Evolutionary conservation across 176 grass and related monocot species (phyloP), one percentile per base, ranked within the genome.

Genomic region (Hsuehochloa calcarea): DNA sequence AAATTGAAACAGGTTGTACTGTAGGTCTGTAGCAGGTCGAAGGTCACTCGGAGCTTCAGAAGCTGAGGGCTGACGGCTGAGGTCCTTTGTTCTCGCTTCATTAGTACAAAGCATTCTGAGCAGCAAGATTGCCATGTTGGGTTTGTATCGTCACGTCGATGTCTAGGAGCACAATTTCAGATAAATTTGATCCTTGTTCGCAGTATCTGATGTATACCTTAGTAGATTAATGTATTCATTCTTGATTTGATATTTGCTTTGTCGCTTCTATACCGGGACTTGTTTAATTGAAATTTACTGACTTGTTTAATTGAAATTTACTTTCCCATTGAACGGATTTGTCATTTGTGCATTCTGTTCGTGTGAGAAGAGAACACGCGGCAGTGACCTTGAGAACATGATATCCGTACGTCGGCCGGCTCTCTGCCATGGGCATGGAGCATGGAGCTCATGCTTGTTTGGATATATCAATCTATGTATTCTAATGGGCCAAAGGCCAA

Each of bases 161-260:
- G 55, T 12, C 52, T 34, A 15, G 10, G 45, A 45, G 80, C 22
- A 54, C 23, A 22, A 16, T 64, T 68, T 59, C 5, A 39, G 22
- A 61, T 20, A 70, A 67, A 20, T 72, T n/a, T n/a, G 23, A 35
- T 62, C 41, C 22, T 22, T 70, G 5, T 77, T 70, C 0, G 9
- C 15, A 4, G 5, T 22, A 11, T 26, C 38, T 29, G 22, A 68
- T 76, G 45, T 51, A 15, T 59, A 11, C 60, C 15, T 73, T 14
- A 14, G 43, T n/a, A 15, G n/a, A 72, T 72, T 22, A 40, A n/a
- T 66, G 78, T 44, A 52, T 65, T 86, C 58, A 23, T 72, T 78
- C 3, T 65, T 52, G 22, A n/a, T 29, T 58, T 65, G 50, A 26
- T 13, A 60, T 3, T 66, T 65, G 20, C 69, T 55, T 62, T 39